Evolutionary conservation across 176 grass and related monocot genomes (phyloP).

Genomic region (Cenchrus purpureus): DNA sequence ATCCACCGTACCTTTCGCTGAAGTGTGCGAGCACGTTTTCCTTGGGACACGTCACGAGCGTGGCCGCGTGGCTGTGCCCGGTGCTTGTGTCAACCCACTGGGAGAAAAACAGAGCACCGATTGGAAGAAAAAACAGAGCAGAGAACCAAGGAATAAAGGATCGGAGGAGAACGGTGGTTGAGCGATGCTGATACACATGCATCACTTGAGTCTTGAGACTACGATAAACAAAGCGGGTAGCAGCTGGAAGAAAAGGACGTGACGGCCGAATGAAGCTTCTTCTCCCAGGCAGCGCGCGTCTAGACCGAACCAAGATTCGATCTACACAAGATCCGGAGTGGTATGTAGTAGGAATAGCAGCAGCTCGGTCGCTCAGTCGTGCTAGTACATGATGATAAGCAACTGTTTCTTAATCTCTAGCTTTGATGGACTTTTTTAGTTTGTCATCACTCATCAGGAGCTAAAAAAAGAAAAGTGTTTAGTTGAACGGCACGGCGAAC

Average conservation of each 20-base stretch:
- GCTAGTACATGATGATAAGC: background rate
- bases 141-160: no score
- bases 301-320: slow-evolving; percentile 16
- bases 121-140: no score
- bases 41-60: background rate
- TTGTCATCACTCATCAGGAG: no score
- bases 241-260: background rate
- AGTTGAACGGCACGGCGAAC: background rate
- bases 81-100: no score
- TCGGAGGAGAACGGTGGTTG: slow-evolving; percentile 35
- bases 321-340: background rate
- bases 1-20: background rate
- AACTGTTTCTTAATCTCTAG: background rate
- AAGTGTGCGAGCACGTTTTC: slow-evolving; percentile 4
- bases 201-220: no score
- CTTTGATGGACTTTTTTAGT: background rate
- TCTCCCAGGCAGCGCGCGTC: background rate
- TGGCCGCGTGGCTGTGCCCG: no score
- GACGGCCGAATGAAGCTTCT: background rate
- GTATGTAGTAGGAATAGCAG: background rate
- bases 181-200: slow-evolving; percentile 5
- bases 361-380: background rate
- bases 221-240: background rate
- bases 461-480: background rate
- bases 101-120: no score